Evolutionary conservation across 495 filamentous ascomycete species (phyloP).

Genomic region (Bacidia gigantensis): DNA sequence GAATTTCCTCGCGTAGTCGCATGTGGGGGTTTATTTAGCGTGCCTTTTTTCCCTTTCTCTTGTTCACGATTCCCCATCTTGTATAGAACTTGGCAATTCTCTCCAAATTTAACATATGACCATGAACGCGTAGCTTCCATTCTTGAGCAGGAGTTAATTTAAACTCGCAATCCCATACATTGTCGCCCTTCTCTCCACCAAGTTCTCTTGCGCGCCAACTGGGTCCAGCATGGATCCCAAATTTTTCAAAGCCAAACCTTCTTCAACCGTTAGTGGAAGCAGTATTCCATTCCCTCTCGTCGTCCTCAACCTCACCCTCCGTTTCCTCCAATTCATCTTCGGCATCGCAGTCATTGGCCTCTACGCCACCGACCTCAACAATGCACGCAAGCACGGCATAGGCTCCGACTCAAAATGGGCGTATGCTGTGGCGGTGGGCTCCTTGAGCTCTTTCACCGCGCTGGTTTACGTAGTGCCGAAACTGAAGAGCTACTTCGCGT

Average conservation of each 20-base stretch:
- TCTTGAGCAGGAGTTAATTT: too few relatives aligned
- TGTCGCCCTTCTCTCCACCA: too few relatives aligned
- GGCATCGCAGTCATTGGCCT: slow-evolving; percentile 64
- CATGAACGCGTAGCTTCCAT: background rate
- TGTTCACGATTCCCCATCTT: too few relatives aligned
- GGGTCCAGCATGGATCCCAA: slow-evolving; percentile 13
- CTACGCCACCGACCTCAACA: slow-evolving; percentile 56
- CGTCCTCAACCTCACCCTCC: slow-evolving; percentile 33
- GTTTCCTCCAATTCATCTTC: slow-evolving; percentile 60
- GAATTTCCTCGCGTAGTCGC: too few relatives aligned
- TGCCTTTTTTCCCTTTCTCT: too few relatives aligned
- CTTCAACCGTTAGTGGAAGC: slow-evolving; percentile 6
- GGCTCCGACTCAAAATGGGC: slow-evolving; percentile 54
- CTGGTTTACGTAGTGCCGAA: slow-evolving; percentile 50
- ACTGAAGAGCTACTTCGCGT: slow-evolving; percentile 40
- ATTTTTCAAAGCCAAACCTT: slow-evolving; percentile 10
- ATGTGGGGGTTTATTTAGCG: too few relatives aligned
- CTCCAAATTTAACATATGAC: background rate
- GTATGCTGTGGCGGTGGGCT: slow-evolving; percentile 55
- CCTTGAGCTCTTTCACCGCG: slow-evolving; percentile 44
- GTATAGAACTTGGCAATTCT: too few relatives aligned
- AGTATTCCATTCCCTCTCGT: slow-evolving; percentile 8
- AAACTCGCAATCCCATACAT: too few relatives aligned
- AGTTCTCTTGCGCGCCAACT: too few relatives aligned
- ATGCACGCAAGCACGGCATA: slow-evolving; percentile 34